These are phyloP conservation scores for Novymonas esmeraldas DNA, from an alignment of 208 protist genomes.

Conservation along the genomic window DNA sequence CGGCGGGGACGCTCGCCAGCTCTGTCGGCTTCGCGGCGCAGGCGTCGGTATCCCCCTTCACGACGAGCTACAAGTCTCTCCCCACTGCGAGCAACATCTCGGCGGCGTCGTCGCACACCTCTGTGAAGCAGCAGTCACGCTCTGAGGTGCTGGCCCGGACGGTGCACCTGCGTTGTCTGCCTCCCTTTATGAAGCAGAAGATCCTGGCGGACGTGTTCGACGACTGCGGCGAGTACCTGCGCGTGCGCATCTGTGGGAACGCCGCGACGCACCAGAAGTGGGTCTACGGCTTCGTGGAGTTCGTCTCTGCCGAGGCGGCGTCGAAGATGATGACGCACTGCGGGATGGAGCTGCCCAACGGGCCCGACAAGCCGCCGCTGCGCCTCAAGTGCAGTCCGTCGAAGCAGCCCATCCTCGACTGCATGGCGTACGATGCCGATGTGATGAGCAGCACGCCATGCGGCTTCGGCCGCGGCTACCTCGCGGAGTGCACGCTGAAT, in stretches of 20 bases:
- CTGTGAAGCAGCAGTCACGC: conserved; percentile 17
- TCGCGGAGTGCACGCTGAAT: conserved; percentile 46
- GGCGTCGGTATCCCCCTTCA: background rate
- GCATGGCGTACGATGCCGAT: conserved; percentile 59
- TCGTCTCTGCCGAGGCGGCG: conserved; percentile 33
- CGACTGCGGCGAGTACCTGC: conserved; percentile 43
- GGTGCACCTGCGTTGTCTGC: conserved; percentile 61
- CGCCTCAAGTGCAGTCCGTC: conserved; percentile 61
- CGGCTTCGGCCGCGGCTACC: conserved; percentile 46
- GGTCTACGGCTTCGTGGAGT: conserved; percentile 76
- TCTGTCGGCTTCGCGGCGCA: background rate
- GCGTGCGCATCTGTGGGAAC: conserved; percentile 59
- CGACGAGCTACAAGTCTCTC: background rate
- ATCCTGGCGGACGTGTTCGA: conserved; percentile 48
- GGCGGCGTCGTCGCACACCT: conserved; percentile 7
- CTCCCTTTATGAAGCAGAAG: conserved; percentile 47
- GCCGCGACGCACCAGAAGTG: conserved; percentile 45
- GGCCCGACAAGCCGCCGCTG: conserved; percentile 42
- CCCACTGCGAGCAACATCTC: conserved; percentile 6
- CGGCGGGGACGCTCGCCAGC: background rate
- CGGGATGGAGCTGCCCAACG: conserved; percentile 55
- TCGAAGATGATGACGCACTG: conserved; percentile 40
- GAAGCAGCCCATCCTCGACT: conserved; percentile 62
- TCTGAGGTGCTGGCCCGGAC: conserved; percentile 45
- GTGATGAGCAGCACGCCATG: conserved; percentile 36